These are phyloP conservation scores for Colletotrichum sp. DNA, from an alignment of 2,329 filamentous ascomycete species.

Conservation along the genomic window DNA sequence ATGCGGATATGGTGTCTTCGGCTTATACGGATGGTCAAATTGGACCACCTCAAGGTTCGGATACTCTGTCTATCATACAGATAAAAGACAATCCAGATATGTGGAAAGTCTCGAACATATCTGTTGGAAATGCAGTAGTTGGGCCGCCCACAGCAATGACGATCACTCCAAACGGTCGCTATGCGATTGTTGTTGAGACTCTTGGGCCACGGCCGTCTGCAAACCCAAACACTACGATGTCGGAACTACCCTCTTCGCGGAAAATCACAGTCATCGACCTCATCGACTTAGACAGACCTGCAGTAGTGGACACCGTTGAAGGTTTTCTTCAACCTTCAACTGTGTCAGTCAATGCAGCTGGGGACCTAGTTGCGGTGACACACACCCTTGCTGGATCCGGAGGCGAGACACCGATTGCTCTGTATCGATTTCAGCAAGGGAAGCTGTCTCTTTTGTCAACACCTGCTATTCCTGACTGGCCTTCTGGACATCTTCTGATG, in stretches of 20 bases:
- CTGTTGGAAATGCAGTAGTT: background rate
- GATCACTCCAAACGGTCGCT: background rate
- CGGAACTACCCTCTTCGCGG: background rate
- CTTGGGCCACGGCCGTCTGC: background rate
- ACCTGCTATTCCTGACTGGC: background rate
- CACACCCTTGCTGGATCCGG: background rate
- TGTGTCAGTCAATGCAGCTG: background rate
- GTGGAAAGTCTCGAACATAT: background rate
- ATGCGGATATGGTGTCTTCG: background rate
- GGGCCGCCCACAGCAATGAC: background rate
- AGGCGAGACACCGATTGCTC: background rate
- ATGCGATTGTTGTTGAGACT: background rate
- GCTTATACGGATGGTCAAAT: background rate
- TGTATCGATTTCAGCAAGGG: background rate
- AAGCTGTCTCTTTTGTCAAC: background rate
- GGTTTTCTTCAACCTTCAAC: background rate
- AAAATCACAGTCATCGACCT: background rate
- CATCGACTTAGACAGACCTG: background rate
- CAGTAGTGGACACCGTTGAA: background rate
- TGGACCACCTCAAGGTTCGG: background rate
- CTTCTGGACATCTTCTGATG: background rate
- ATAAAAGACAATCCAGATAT: background rate
- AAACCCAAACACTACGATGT: background rate
- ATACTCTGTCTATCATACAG: background rate
- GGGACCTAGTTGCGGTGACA: background rate